Conservation (phyloP, 257 asterid genomes). For the Nemophila menziesii region DNA sequence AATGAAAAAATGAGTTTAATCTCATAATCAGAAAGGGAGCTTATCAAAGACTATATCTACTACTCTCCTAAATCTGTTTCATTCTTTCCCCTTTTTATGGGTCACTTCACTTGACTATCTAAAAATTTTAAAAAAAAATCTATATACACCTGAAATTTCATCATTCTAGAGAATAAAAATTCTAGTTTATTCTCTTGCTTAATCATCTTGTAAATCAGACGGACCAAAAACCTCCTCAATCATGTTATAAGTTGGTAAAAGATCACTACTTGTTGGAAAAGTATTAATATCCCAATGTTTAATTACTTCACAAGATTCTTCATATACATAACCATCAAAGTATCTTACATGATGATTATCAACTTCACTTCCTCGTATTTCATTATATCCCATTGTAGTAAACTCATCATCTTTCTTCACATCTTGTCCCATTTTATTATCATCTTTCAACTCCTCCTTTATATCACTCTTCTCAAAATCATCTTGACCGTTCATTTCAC, state of each 20-base stretch:
- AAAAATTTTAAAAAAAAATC: too few relatives aligned
- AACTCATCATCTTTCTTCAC: conserved; percentile 2
- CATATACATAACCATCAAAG: conserved; percentile 7
- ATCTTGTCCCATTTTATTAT: conserved; percentile 2
- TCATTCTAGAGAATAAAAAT: too few relatives aligned
- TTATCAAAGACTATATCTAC: background rate
- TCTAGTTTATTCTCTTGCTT: too few relatives aligned
- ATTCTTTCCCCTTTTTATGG: background rate
- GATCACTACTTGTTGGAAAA: conserved; percentile 13
- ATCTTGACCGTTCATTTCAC: conserved; percentile 13
- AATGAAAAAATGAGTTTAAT: background rate
- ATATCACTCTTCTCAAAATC: conserved; percentile 4
- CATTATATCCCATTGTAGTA: conserved; percentile 9
- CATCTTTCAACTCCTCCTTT: conserved; percentile 4
- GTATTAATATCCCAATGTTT: conserved; percentile 21
- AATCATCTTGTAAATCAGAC: background rate
- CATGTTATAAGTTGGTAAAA: conserved; percentile 27
- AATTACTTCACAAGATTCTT: conserved; percentile 10
- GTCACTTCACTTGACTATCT: background rate
- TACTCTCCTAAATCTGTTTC: background rate
- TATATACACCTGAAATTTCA: background rate
- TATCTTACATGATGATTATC: conserved; percentile 7
- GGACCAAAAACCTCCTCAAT: conserved; percentile 31
- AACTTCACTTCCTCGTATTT: conserved; percentile 3
- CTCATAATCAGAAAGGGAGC: background rate